phyloP scores from a whole-genome alignment of 352 stramenopile genomes.

The Lagenidium sp. region DNA sequence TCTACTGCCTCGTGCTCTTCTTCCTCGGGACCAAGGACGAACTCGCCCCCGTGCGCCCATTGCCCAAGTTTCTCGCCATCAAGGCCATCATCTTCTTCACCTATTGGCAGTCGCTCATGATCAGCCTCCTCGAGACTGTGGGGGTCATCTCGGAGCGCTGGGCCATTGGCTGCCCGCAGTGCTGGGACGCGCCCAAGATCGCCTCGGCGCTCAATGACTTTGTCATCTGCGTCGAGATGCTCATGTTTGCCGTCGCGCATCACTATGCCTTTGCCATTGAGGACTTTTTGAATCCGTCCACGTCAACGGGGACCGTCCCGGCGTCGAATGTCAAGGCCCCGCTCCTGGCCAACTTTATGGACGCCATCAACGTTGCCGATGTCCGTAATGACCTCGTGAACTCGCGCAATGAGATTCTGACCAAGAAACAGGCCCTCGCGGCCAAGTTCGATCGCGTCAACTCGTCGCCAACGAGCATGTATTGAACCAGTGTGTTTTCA shows the following conservation, averaged over 20 bases:
- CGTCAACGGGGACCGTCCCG: conserved; percentile 20
- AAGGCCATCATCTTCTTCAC: conserved; percentile 95
- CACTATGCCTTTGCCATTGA: conserved; percentile 91
- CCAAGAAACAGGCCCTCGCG: conserved; percentile 82
- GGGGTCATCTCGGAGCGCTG: conserved; percentile 81
- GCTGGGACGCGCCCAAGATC: conserved; percentile 81
- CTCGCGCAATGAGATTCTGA: conserved; percentile 80
- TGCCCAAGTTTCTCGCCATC: conserved; percentile 93
- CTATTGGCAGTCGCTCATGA: conserved; percentile 92
- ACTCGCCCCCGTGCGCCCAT: conserved; percentile 80
- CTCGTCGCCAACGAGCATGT: conserved; percentile 57
- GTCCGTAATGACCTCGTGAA: conserved; percentile 81
- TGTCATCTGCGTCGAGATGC: conserved; percentile 94
- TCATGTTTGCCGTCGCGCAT: conserved; percentile 88
- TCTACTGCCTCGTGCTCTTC: conserved; percentile 93
- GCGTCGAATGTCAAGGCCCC: conserved; percentile 79
- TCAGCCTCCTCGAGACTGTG: conserved; percentile 82
- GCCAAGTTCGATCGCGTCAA: conserved; percentile 78
- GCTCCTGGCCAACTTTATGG: conserved; percentile 83
- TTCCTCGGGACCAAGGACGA: conserved; percentile 89
- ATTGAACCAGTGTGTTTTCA: conserved; percentile 1
- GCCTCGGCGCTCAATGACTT: conserved; percentile 90
- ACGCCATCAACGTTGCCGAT: conserved; percentile 86
- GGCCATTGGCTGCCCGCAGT: conserved; percentile 77
- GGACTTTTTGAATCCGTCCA: conserved; percentile 63